A percentile compares a stretch with the other conserved stretches of the same genome.
Evolutionary conservation across 2,329 filamentous ascomycete genomes (phyloP).

Genomic region (Apiospora rasikravindrae): DNA sequence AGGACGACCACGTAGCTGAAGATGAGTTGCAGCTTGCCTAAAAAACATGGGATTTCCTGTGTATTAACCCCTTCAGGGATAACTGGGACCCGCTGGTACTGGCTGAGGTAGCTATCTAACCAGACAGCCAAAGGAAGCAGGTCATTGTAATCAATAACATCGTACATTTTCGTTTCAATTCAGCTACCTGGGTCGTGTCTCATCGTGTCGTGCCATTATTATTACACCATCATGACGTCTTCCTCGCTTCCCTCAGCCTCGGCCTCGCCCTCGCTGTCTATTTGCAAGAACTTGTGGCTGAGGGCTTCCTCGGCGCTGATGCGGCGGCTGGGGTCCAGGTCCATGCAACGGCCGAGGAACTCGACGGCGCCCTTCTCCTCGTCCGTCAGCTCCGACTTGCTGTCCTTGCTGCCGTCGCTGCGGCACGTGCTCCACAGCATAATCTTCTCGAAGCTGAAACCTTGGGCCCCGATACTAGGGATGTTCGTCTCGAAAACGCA

Average conservation of each 20-base stretch:
- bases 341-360: slow-evolving; percentile 75
- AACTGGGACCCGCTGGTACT: background rate
- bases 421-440: slow-evolving; percentile 92
- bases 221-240: slow-evolving; percentile 55
- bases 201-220: slow-evolving; percentile 7
- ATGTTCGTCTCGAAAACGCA: slow-evolving; percentile 92
- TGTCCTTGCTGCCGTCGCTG: slow-evolving; percentile 62
- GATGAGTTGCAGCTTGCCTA: too few species aligned
- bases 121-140: background rate
- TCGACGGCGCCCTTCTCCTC: slow-evolving; percentile 76
- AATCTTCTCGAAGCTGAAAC: slow-evolving; percentile 90
- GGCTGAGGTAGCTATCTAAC: background rate
- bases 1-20: too few species aligned
- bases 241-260: slow-evolving; percentile 47
- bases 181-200: slow-evolving; percentile 4
- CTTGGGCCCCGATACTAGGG: slow-evolving; percentile 83
- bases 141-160: background rate
- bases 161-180: slow-evolving; percentile 8
- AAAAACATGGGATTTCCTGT: background rate
- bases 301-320: slow-evolving; percentile 79
- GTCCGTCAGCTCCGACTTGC: slow-evolving; percentile 56
- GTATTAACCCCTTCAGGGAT: background rate
- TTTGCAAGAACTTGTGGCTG: slow-evolving; percentile 70
- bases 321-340: slow-evolving; percentile 74
- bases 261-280: slow-evolving; percentile 36